Percentiles rank a stretch among this genome's conserved stretches.
Conservation (phyloP, 2,329 filamentous ascomycete species). For the Ilyonectria mors-panacis region DNA sequence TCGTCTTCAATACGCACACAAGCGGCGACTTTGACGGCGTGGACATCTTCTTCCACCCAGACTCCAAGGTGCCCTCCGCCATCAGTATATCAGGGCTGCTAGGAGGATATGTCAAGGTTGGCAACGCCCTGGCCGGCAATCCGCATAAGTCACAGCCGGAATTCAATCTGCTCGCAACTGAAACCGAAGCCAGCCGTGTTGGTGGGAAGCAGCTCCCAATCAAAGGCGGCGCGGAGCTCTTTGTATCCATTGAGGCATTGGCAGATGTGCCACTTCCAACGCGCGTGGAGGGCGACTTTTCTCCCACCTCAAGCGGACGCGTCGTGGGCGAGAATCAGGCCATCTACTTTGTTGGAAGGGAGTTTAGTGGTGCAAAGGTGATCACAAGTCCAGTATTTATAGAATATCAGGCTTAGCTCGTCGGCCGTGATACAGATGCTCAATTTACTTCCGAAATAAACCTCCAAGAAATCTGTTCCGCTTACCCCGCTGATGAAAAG, state of each 20-base stretch:
- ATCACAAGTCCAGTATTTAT: conserved; percentile 16
- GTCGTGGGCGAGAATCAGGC: neutral
- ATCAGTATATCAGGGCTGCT: conserved; percentile 45
- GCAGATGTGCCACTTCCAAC: conserved; percentile 40
- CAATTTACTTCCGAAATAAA: neutral
- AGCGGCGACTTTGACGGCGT: conserved; percentile 52
- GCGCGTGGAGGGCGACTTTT: conserved; percentile 38
- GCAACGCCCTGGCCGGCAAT: conserved; percentile 45
- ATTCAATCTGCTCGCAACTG: conserved; percentile 34
- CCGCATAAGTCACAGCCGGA: conserved; percentile 48
- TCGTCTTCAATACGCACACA: conserved; percentile 45
- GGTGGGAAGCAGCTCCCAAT: conserved; percentile 40
- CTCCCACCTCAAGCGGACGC: neutral
- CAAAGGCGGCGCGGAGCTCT: conserved; percentile 46
- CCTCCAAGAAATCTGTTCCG: neutral
- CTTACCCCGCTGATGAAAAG: neutral
- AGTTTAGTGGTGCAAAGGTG: conserved; percentile 13
- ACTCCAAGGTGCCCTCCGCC: conserved; percentile 7
- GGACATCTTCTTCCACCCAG: conserved; percentile 36
- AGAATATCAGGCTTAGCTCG: neutral
- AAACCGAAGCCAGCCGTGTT: conserved; percentile 22
- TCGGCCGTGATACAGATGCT: neutral
- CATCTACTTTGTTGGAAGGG: conserved; percentile 19
- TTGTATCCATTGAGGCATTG: conserved; percentile 41
- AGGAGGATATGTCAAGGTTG: conserved; percentile 51